A percentile compares a stretch with the other conserved stretches of the same genome.
These are phyloP conservation scores for Stachybotrys echinatus DNA, from an alignment of 2,329 filamentous ascomycete genomes.

Conservation along the genomic window DNA sequence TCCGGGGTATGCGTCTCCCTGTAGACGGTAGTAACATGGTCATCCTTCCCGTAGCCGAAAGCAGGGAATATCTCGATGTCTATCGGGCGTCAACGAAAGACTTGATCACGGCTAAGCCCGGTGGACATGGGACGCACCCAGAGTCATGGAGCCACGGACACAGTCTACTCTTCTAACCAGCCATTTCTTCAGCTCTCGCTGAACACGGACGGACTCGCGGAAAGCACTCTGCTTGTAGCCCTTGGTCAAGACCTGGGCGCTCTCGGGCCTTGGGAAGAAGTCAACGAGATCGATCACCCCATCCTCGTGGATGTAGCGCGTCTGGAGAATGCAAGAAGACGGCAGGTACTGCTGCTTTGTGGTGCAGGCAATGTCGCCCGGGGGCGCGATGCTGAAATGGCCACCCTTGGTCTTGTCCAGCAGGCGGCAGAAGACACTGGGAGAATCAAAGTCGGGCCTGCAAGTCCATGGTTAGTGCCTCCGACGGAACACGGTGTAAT, in stretches of 20 bases:
- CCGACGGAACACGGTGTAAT: background rate
- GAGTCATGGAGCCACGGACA: slow-evolving; percentile 58
- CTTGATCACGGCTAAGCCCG: background rate
- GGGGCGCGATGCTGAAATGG: slow-evolving; percentile 63
- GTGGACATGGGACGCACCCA: slow-evolving; percentile 47
- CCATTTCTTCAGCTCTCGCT: slow-evolving; percentile 64
- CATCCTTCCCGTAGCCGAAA: slow-evolving; percentile 63
- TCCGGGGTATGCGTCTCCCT: slow-evolving; percentile 34
- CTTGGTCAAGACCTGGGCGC: slow-evolving; percentile 44
- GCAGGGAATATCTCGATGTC: slow-evolving; percentile 69
- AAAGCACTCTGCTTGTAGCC: slow-evolving; percentile 44
- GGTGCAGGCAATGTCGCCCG: slow-evolving; percentile 46
- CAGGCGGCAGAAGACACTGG: slow-evolving; percentile 68
- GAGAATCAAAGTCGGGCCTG: slow-evolving; percentile 75
- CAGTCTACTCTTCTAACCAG: slow-evolving; percentile 68
- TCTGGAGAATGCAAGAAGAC: slow-evolving; percentile 70
- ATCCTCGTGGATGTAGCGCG: slow-evolving; percentile 70
- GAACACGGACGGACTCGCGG: slow-evolving; percentile 47
- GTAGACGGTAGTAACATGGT: slow-evolving; percentile 54
- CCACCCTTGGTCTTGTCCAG: slow-evolving; percentile 72
- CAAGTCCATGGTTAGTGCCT: too few relatives aligned
- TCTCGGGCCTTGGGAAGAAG: slow-evolving; percentile 69
- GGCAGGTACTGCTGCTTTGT: slow-evolving; percentile 76
- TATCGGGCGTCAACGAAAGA: slow-evolving; percentile 11
- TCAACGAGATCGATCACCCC: slow-evolving; percentile 70